These are phyloP conservation scores for Gentiana macrophylla DNA, from an alignment of 257 asterid species.

Conservation along the genomic window DNA sequence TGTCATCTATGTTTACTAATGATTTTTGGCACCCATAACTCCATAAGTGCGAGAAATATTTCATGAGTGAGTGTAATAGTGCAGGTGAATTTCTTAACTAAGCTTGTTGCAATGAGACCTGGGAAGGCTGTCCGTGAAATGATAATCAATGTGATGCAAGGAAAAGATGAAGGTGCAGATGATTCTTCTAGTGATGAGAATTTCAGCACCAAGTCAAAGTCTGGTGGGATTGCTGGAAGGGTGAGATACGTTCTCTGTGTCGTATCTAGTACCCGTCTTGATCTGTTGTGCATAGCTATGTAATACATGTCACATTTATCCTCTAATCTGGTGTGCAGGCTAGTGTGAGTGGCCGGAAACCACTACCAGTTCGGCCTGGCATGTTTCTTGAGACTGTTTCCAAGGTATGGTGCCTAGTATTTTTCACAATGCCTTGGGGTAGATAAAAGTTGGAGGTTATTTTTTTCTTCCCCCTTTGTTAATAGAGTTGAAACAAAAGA, in stretches of 20 bases:
- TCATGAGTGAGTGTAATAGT: constrained; percentile 4
- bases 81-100: constrained; percentile 85
- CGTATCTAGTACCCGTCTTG: constrained; percentile 1
- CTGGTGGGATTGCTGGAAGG: constrained; percentile 64
- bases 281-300: not conserved
- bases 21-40: too few relatives aligned
- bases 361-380: constrained; percentile 94
- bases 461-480: not conserved
- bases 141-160: constrained; percentile 84
- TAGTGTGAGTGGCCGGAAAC: constrained; percentile 63
- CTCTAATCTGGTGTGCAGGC: constrained; percentile 45
- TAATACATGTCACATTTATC: constrained; percentile 18
- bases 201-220: constrained; percentile 15
- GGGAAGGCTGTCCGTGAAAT: constrained; percentile 75
- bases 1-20: too few relatives aligned
- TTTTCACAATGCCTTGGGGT: not conserved
- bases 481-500: not conserved
- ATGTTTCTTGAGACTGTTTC: constrained; percentile 97
- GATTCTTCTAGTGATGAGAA: constrained; percentile 27
- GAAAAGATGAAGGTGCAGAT: constrained; percentile 77
- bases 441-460: not conserved
- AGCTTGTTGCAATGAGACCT: constrained; percentile 76
- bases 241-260: constrained; percentile 28
- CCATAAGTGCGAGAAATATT: not conserved
- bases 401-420: constrained; percentile 46